Conservation (phyloP, 2,329 filamentous ascomycete genomes). For the Tolypocladium paradoxum region DNA sequence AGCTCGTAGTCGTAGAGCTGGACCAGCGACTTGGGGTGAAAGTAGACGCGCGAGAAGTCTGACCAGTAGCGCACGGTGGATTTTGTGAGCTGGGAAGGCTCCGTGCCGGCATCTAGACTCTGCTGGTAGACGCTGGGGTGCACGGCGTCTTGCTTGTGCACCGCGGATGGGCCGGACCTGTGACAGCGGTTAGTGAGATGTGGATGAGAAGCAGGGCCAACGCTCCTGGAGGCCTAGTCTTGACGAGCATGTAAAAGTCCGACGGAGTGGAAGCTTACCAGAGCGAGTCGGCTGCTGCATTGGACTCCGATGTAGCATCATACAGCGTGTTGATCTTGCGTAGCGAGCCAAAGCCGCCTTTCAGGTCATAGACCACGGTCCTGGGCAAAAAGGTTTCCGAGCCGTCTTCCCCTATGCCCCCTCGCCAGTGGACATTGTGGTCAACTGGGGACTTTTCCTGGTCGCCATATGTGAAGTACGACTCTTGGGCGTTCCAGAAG, state of each 20-base stretch:
- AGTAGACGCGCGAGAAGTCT: conserved; percentile 88
- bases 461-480: conserved; percentile 82
- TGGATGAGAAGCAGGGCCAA: not conserved
- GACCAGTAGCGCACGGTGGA: conserved; percentile 88
- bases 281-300: conserved; percentile 19
- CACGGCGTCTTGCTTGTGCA: conserved; percentile 60
- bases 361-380: conserved; percentile 88
- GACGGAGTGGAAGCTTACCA: conserved; percentile 15
- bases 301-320: conserved; percentile 31
- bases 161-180: conserved; percentile 55
- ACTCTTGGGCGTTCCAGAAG: conserved; percentile 98
- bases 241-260: not conserved
- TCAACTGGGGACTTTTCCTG: conserved; percentile 22
- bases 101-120: conserved; percentile 62
- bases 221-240: not conserved
- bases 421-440: conserved; percentile 71
- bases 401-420: conserved; percentile 72
- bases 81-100: conserved; percentile 54
- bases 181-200: not conserved
- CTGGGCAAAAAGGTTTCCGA: conserved; percentile 86
- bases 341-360: conserved; percentile 83
- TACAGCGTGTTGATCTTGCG: conserved; percentile 84
- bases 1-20: conserved; percentile 83
- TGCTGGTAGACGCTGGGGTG: conserved; percentile 65
- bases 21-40: conserved; percentile 77